Evolutionary conservation across 2,329 filamentous ascomycete species (phyloP).

Genomic region (Metarhizium album): DNA sequence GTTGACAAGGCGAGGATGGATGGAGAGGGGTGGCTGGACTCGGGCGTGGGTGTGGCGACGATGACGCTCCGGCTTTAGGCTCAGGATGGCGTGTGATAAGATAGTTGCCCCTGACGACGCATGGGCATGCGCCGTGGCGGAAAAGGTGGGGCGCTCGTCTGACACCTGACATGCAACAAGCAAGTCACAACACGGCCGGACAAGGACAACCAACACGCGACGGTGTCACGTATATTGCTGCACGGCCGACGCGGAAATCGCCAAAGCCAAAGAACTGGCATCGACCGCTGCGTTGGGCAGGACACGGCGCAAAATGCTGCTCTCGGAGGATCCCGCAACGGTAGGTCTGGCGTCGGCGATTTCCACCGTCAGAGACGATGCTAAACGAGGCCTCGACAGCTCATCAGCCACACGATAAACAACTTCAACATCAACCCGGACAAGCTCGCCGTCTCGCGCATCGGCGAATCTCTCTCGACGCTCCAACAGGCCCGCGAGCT

Average conservation of each 20-base stretch:
- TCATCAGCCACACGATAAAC: slow-evolving; percentile 69
- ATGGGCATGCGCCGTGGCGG: background rate
- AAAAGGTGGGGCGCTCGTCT: background rate
- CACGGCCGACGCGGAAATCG: background rate
- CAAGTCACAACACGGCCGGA: too few relatives aligned
- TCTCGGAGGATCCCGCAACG: slow-evolving; percentile 84
- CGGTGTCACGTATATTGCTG: too few relatives aligned
- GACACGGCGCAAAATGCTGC: slow-evolving; percentile 59
- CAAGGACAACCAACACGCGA: too few relatives aligned
- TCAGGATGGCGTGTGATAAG: slow-evolving; percentile 2
- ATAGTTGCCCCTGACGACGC: slow-evolving; percentile 9
- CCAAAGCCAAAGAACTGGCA: background rate
- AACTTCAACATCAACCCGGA: slow-evolving; percentile 95
- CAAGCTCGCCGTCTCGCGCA: slow-evolving; percentile 70
- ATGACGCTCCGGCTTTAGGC: slow-evolving; percentile 3
- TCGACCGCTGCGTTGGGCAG: background rate
- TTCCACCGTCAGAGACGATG: background rate
- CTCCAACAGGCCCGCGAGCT: slow-evolving; percentile 77
- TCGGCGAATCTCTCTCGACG: slow-evolving; percentile 71
- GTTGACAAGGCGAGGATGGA: background rate
- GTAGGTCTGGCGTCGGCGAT: slow-evolving; percentile 35
- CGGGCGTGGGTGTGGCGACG: background rate
- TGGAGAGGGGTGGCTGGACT: background rate
- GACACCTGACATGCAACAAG: too few relatives aligned
- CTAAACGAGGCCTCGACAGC: background rate